Evolutionary conservation across 2,329 filamentous ascomycete genomes (phyloP), one percentile per base, ranked within the genome.

Genomic region (Verticillium longisporum): DNA sequence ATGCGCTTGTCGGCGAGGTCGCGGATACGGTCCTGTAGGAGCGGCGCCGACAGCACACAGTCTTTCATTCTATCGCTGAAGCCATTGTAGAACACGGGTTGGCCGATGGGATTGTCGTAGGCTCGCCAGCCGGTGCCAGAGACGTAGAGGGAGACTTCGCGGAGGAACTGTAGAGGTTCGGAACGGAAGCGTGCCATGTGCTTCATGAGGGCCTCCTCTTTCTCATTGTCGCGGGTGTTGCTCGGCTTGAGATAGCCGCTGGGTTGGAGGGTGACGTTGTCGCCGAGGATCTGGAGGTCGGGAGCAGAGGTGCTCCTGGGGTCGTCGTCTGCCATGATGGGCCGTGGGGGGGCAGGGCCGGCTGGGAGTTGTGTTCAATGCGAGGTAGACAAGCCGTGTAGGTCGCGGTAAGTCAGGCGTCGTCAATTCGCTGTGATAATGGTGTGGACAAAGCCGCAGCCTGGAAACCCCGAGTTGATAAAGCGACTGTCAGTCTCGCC

Each of bases 71-170:
- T 87, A 65, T 97, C 94, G 33, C 88, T 89, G 76, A 97, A 99
- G 32, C 95, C 95, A 0, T 88, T 78, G 74, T 97, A 99, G 78
- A 94, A 98, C 65, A 97, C 88, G 10, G 92, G 92, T 73, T 97
- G 93, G 26, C 95, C 95, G 68, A 98, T 88, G 64, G 93, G 84
- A 64, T 89, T 80, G 71, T 98, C 92, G 78, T 99, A 99, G 63
- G 91, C 91, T 63, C 95, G 90, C 95, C 95, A 99, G 72, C 93
- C 94, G 58, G 90, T 89, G 60, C 95, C 95, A 13, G 92, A 94
- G 65, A 98, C 90, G 75, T 98, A 93, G 37, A 97, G 82, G 56
- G 91, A 95, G 37, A 99, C 89, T 78, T 99, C 95, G 67, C 92
- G 91, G 34, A 98, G 85, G 73, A 98, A 98, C 80, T 86, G 84